Evolutionary conservation across 1,284 basidiomycete genomes (phyloP).

Genomic region (Naganishia liquefaciens): DNA sequence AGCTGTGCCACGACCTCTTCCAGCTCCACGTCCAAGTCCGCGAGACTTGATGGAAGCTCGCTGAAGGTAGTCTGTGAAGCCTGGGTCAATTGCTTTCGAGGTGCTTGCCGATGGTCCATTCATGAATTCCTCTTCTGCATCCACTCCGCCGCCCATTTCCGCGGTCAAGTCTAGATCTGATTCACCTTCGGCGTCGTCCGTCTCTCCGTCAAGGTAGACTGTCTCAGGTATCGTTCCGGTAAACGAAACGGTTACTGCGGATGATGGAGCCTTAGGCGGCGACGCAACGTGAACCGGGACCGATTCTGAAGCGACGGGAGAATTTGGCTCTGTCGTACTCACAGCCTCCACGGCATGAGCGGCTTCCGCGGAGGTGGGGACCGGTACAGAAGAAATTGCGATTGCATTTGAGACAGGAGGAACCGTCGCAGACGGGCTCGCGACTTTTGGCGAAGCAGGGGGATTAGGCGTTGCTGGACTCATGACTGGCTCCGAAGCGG

Average conservation of each 20-base stretch:
- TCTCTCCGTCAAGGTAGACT: slow-evolving; percentile 7
- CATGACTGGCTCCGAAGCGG: too few relatives aligned
- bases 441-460: too few relatives aligned
- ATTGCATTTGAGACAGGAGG: too few relatives aligned
- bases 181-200: slow-evolving; percentile 21
- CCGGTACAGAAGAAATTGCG: too few relatives aligned
- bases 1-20: background rate
- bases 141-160: background rate
- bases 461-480: too few relatives aligned
- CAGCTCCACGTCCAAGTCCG: background rate
- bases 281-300: too few relatives aligned
- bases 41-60: background rate
- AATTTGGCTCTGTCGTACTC: too few relatives aligned
- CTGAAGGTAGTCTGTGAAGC: slow-evolving; percentile 1
- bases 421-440: too few relatives aligned
- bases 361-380: too few relatives aligned
- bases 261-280: background rate
- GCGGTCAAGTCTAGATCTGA: slow-evolving; percentile 1
- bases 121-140: slow-evolving; percentile 17
- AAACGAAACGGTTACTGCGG: background rate
- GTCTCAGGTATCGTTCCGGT: background rate
- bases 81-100: background rate
- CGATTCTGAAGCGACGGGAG: too few relatives aligned
- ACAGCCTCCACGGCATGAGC: too few relatives aligned
- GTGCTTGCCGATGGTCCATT: background rate